Base-by-base conservation (phyloP, 2,329 filamentous ascomycete genomes). In the Botrytis galanthina region DNA sequence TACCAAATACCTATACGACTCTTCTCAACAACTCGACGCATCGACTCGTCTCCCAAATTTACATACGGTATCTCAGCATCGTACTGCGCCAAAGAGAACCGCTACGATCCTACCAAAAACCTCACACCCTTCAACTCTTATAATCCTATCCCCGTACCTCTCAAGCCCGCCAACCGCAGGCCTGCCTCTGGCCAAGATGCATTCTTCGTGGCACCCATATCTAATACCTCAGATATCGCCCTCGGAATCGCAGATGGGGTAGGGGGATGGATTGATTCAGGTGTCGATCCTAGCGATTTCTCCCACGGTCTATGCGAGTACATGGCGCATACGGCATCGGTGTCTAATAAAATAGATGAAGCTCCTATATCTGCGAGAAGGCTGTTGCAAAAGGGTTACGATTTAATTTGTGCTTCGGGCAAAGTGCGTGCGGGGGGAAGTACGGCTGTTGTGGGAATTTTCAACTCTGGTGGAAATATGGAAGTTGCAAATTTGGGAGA, bases 401-500 rank as follows among this genome's bases (percentile, higher is more conserved):
- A 97, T 76, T 88, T 90, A 72, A 91, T 97, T 66, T 91, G 93
- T 77, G 86, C 87, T 48, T 95, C 98, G 82, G 84, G 87, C 32
- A 85, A 86, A 60, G 91, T 99, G 76, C 83, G 85, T 39, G 96
- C 94, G 1, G 96, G 96, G 67, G 95, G 96, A 26, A 97, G 93
- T 81, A 99, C 96, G 7, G 96, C 96, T 39, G 94, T 93, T 77
- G 89, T 99, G n/a, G 95, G 90, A 20, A 87, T 97, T 63, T 91
- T 92, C 37, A 86, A 89, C 70, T 87, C 89, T 1, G 87, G 93
- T 78, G 96, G 96, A 20, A 87, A 84, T 44, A 85, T 98, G 63
- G 93, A 97, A 80, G 90, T 97, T 71, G 96, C 96, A 75, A 99
- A 99, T 83, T 87, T 99, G 48, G 96, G 96, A 76, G 96, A 99